phyloP scores from a whole-genome alignment of 176 grass and related monocot species.

The sorghum (Sorghum bicolor) region Sorghum_bicolor_NCBIv3 NC_012870.2:57811501-57812000 shows the following conservation, averaged over 20 bases:
- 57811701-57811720: neutral
- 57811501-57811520: neutral
- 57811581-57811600: neutral
- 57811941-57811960: neutral
- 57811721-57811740: neutral
- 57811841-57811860: neutral
- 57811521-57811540: neutral
- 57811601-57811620: neutral
- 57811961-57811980: neutral
- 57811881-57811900: neutral
- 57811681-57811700: neutral
- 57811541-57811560: neutral
- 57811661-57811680: too few relatives aligned
- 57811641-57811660: neutral
- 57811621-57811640: neutral
- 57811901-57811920: neutral
- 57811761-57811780: neutral
- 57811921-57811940: neutral
- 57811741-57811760: neutral
- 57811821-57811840: neutral
- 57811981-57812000: conserved; percentile 28
- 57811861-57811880: too few relatives aligned
- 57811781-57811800: neutral
- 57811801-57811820: neutral
- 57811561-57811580: neutral